Base-by-base conservation (phyloP, 768 basidiomycete genomes). In the Tricholoma hemisulphureum region DNA sequence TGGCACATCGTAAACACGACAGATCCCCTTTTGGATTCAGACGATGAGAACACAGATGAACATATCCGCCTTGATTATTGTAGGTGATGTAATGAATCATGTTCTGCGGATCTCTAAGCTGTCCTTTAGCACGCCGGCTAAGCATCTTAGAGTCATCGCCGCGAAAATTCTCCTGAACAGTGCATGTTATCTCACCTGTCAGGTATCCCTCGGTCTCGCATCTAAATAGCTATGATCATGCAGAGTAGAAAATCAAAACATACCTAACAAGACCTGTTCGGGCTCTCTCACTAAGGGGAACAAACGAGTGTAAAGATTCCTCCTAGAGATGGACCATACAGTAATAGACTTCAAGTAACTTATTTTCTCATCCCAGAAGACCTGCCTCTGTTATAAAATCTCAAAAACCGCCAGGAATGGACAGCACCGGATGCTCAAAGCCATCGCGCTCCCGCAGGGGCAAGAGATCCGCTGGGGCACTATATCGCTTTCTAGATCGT, bases 11-110 rank as follows among this genome's bases (percentile, higher is more conserved):
- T 85, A 26, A 78, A 78, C 35, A 82, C 80, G 24, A 77, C 78
- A 32, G 88, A 91, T 65, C 86, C 89, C 14, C 73, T 91, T 14
- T 75, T 72, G 11, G 88, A 89, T 72, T 90, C 89, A 11, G 89
- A 91, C 62, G 87, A 87, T 35, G 90, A 65, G 26, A 52, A 77
- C 55, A 75, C 78, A 55, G 87, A 90, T 58, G 84, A 88, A 56
- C 75, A 88, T 61, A 75, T 81, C 46, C 79, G 82, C 41, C 67
- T 78, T 50, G 89, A 92, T 63, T 90, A 90, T 65, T 76, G 89
- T 88, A 65, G 65, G 87, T 56, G 32, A 50, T 49, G 46, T 20
- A 39, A 20, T 23, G 23, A 46, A 46, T 16, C 6, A 67, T 57
- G 24, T 26, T 54, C 24, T 54, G 23, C 34, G 24, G 23, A 58